Percentiles rank a stretch among this genome's conserved stretches.
phyloP scores from a whole-genome alignment of 78 protist species.

The Dictyostelium purpureum region DNA sequence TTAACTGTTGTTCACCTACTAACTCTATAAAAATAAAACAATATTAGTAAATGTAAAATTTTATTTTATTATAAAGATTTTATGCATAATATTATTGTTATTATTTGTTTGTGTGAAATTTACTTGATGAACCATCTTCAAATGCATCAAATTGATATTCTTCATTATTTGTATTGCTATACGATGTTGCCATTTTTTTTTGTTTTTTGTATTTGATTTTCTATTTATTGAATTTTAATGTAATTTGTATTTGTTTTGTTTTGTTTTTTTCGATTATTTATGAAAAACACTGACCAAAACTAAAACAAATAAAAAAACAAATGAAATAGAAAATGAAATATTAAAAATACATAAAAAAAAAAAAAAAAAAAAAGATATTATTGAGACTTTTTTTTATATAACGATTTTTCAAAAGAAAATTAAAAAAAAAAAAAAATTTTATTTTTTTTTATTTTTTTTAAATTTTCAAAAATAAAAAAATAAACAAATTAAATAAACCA shows the following conservation, averaged over 20 bases:
- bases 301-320: background rate
- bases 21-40: slow-evolving; percentile 22
- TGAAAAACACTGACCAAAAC: background rate
- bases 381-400: too few species aligned
- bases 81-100: background rate
- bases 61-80: background rate
- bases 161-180: slow-evolving; percentile 11
- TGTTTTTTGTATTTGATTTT: too few species aligned
- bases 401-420: too few species aligned
- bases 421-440: too few species aligned
- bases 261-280: background rate
- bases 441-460: too few species aligned
- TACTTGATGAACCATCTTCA: slow-evolving; percentile 80
- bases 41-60: background rate
- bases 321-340: background rate
- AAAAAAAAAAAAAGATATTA: background rate
- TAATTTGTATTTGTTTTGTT: background rate
- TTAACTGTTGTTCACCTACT: slow-evolving; percentile 75
- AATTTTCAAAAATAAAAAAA: too few species aligned
- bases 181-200: slow-evolving; percentile 4
- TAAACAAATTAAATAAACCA: too few species aligned
- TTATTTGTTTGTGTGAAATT: background rate
- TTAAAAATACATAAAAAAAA: background rate
- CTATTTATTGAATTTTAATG: too few species aligned
- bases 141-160: slow-evolving; percentile 74